phyloP scores from a whole-genome alignment of 2,329 filamentous ascomycete species.

The Colletotrichum sp. region DNA sequence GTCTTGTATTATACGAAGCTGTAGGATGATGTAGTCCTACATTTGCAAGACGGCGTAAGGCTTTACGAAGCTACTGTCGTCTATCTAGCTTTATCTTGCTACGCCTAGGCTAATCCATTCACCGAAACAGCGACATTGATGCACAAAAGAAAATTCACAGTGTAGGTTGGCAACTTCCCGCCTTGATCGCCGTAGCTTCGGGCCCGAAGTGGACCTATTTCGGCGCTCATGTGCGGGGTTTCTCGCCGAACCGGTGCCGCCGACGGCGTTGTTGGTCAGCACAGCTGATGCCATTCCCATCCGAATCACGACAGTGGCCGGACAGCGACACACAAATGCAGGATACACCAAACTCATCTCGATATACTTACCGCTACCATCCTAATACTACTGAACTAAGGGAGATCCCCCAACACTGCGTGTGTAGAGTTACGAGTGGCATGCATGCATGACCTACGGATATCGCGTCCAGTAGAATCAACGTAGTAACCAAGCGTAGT shows the following conservation, averaged over 20 bases:
- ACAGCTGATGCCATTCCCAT: neutral
- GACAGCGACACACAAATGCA: neutral
- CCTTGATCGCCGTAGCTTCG: neutral
- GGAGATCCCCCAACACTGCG: too few relatives aligned
- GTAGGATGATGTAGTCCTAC: too few relatives aligned
- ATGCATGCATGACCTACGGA: neutral
- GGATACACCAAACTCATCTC: fast-evolving
- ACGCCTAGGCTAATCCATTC: too few relatives aligned
- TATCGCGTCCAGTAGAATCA: neutral
- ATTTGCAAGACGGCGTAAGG: too few relatives aligned
- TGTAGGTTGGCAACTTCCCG: neutral
- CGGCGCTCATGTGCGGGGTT: neutral
- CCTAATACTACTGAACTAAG: neutral
- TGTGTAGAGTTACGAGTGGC: neutral
- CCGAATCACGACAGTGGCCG: neutral
- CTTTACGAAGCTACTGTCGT: too few relatives aligned
- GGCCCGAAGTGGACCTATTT: neutral
- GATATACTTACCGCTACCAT: neutral
- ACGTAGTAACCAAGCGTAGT: neutral
- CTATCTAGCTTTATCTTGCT: too few relatives aligned
- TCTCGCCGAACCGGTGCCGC: slow-evolving; percentile 11
- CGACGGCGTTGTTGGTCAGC: slow-evolving; percentile 1
- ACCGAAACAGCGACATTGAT: too few relatives aligned
- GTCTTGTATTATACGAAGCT: too few relatives aligned
- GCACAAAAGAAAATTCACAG: too few relatives aligned